Base-by-base conservation (phyloP, 805 yeast genomes). In the Candida andamanensis region DNA sequence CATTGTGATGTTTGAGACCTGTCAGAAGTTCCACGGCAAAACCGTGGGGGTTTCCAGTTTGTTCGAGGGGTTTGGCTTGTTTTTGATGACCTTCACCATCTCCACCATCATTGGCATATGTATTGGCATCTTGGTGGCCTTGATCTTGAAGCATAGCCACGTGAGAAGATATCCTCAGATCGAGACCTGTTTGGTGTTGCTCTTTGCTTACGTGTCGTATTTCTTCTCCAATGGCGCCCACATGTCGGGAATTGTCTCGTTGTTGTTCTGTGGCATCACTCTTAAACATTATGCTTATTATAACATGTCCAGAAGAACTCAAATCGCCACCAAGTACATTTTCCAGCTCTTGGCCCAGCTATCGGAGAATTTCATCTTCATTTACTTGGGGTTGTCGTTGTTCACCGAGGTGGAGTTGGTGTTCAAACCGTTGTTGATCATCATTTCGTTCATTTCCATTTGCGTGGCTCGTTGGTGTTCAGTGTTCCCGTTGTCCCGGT, bases 171-270 rank as follows among this genome's bases (percentile, higher is more conserved):
- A 84, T 55, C 97, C 97, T n/a, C 94, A 87, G 55, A 85, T 92
- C 49, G 99, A 92, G 64, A 85, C 97, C 17, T 94, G 97, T 56
- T 56, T 92, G 34, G 95, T 92, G 17, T 62, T 92, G 27, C 62
- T 92, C 45, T 79, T 89, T 54, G 97, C 97, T 12, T 92, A 92
- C 55, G 95, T 87, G 49, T 86, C 97, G 0, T 92, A 92, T 58
- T 92, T 92, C 67, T 92, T 92, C 59, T 89, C 97, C 26, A 92
- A 92, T 52, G 99, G 98, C 30, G 94, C 97, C 49, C 98, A 94
- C 56, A 92, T 92, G 98, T 89, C 97, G 5, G 99, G 99, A 28
- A 90, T 90, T 43, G 97, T 90, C 5, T 87, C 97, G 2, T 67
- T 92, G 44, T 63, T 92, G 44, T 92, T 92, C 63, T 90, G 97